These are phyloP conservation scores for Grigorovia transvaalensis DNA, from an alignment of 805 yeast genomes.

Conservation along the genomic window DNA sequence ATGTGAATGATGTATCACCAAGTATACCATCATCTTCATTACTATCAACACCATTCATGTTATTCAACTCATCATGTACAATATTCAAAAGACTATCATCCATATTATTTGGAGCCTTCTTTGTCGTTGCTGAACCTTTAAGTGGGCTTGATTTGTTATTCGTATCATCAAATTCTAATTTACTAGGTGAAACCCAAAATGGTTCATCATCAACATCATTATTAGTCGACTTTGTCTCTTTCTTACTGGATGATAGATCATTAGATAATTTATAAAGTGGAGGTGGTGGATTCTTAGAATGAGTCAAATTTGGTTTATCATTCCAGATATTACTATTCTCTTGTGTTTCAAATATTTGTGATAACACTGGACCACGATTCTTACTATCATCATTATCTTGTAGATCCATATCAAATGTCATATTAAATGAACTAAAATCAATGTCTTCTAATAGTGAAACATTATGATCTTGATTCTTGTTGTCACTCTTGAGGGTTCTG, in stretches of 20 bases:
- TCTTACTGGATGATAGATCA: too few species aligned
- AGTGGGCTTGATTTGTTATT: slow-evolving; percentile 6
- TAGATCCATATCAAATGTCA: slow-evolving; percentile 18
- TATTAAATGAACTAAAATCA: slow-evolving; percentile 26
- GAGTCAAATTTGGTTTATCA: not conserved
- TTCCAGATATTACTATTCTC: not conserved
- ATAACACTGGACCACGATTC: not conserved
- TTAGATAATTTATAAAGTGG: slow-evolving; percentile 4
- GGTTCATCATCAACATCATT: slow-evolving; percentile 19
- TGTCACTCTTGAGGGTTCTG: not conserved
- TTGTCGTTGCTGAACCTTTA: not conserved
- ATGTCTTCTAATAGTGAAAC: slow-evolving; percentile 17
- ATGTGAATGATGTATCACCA: slow-evolving; percentile 35
- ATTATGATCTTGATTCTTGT: not conserved
- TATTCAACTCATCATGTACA: not conserved
- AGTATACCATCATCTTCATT: slow-evolving; percentile 5
- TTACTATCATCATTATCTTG: not conserved
- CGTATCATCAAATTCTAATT: slow-evolving; percentile 17
- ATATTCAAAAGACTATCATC: not conserved
- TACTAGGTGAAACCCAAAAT: slow-evolving; percentile 28
- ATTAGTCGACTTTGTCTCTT: too few species aligned
- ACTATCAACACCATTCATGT: not conserved
- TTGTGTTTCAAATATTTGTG: not conserved
- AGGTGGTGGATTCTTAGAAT: slow-evolving; percentile 5
- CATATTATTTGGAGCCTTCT: not conserved